Evolutionary conservation across 2,329 filamentous ascomycete genomes (phyloP), one percentile per base, ranked within the genome.

Genomic region (Aspergillus felis): DNA sequence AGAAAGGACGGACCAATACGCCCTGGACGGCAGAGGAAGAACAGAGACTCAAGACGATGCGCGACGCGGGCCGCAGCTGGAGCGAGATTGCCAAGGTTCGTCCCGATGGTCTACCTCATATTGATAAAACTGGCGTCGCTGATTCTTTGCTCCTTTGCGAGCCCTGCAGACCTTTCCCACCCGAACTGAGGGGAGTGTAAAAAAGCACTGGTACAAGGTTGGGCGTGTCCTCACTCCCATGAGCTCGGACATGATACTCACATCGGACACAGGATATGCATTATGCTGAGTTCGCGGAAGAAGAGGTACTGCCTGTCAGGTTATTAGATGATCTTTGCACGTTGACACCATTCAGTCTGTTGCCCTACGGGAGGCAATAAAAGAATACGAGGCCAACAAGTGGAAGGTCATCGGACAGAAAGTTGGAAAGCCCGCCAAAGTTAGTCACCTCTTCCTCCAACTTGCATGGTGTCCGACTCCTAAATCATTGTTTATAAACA

Each of bases 131-230:
- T 51, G 14, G 9, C 27, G 41, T 17, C 53, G 17, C 24, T 50
- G 20, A 50, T 56, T 52, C 51, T 58, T 35, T 56, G 49, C 24
- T 55, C 38, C 50, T 25, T 50, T 57, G 38, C 14, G 57, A 42
- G 49, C 47, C 51, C 56, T 28, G 49, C 64, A 95, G 90, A 92
- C 90, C 2, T 99, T 99, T 72, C 93, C 94, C 10, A 87, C 86
- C 25, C 84, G 94, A 68, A 99, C 94, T 46, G 94, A 99, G 78
- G 94, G 94, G 7, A 97, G 92, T 70, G 94, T 99, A 24, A 99
- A 97, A 82, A 99, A 97, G 78, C 94, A 99, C 75, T 99, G 94
- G 93, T 97, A 99, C 77, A 97, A 97, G 84, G 91, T 91, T 79
- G 56, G 77, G 63, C 57, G 46, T 54, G 22, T n/a, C 44, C 29